A percentile compares a stretch with the other conserved stretches of the same genome.
Conservation (phyloP, 768 basidiomycete genomes). For the Kwoniella heveanensis region DNA sequence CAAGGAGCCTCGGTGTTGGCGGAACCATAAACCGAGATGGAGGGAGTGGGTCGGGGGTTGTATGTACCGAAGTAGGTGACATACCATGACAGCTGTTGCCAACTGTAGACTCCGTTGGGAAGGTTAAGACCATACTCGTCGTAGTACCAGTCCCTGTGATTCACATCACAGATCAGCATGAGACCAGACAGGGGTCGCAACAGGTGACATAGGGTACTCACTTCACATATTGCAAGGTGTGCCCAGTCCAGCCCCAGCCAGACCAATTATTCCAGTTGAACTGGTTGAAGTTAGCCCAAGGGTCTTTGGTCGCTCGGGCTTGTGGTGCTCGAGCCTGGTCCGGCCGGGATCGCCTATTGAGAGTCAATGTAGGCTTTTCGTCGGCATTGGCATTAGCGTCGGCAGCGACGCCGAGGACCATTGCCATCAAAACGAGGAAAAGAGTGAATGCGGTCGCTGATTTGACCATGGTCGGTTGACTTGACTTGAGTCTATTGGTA, state of each 20-base stretch:
- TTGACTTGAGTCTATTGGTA: conserved; percentile 5
- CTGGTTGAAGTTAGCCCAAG: conserved; percentile 25
- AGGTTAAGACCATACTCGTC: conserved; percentile 28
- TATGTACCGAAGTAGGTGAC: conserved; percentile 28
- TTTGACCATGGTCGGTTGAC: conserved; percentile 23
- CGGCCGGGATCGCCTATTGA: not conserved
- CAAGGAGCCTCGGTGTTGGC: conserved; percentile 26
- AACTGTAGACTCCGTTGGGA: conserved; percentile 22
- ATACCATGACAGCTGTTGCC: conserved; percentile 24
- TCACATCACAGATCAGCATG: too few species aligned
- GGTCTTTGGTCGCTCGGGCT: conserved; percentile 14
- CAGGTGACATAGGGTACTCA: too few species aligned
- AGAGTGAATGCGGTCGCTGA: conserved; percentile 21
- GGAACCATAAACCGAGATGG: conserved; percentile 15
- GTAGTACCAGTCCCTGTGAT: conserved; percentile 19
- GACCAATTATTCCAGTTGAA: conserved; percentile 26
- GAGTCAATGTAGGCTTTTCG: not conserved
- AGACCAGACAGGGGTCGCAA: too few species aligned
- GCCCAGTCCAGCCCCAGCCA: conserved; percentile 30
- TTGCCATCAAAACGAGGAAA: conserved; percentile 6
- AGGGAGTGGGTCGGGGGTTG: conserved; percentile 13
- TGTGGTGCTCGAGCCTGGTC: not conserved
- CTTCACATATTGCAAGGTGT: conserved; percentile 30
- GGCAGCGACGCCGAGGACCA: conserved; percentile 6
- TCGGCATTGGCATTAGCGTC: not conserved